Percentiles rank a stretch among this genome's conserved stretches.
phyloP scores from a whole-genome alignment of 257 asterid genomes.

The Solanum peruvianum region DNA sequence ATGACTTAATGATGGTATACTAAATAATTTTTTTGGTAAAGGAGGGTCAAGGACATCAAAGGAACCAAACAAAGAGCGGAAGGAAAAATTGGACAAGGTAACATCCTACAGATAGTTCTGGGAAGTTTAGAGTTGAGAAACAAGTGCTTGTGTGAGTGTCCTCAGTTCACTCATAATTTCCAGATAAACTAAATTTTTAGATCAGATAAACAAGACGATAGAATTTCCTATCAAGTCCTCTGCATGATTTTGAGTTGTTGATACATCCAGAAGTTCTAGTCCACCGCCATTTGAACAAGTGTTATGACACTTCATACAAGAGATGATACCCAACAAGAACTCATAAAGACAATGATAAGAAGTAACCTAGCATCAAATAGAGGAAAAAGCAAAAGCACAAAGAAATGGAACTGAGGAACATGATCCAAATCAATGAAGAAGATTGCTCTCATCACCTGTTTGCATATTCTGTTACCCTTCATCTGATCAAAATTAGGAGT shows the following conservation, averaged over 20 bases:
- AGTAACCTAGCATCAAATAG: neutral
- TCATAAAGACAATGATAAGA: neutral
- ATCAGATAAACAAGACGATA: neutral
- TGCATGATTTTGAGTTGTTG: neutral
- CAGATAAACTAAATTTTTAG: neutral
- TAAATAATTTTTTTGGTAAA: neutral
- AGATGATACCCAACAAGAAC: neutral
- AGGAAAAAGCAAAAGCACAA: neutral
- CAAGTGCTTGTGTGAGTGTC: neutral
- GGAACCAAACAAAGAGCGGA: neutral
- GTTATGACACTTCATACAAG: neutral
- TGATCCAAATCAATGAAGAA: neutral
- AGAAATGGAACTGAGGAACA: neutral
- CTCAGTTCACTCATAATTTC: neutral
- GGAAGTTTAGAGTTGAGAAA: neutral
- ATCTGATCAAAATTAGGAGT: slow-evolving; percentile 80
- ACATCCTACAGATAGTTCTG: neutral
- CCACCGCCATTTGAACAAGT: neutral
- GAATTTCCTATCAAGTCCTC: neutral
- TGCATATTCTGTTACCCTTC: slow-evolving; percentile 81
- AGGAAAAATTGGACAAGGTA: neutral
- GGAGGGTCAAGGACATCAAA: neutral
- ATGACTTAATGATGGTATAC: neutral
- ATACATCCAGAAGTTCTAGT: neutral
- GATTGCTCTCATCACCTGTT: slow-evolving; percentile 46